Conservation (phyloP, 192 early-diverging fungal species). For the Podila horticola region DNA sequence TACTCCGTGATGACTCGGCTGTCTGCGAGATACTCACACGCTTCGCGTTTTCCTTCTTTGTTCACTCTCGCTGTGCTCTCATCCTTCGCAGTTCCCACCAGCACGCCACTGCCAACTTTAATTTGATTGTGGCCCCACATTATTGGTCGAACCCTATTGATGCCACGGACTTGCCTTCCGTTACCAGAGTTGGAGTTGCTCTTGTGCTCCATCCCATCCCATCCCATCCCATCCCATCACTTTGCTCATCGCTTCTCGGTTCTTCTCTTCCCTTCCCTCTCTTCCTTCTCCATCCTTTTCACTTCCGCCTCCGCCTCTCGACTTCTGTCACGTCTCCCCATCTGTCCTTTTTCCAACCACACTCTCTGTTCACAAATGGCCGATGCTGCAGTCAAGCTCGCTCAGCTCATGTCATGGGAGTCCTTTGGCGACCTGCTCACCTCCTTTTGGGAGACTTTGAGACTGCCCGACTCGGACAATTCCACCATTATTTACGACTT, state of each 20-base stretch:
- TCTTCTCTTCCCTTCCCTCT: neutral
- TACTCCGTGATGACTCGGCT: too few relatives aligned
- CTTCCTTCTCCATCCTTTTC: neutral
- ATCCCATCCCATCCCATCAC: neutral
- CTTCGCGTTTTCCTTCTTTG: too few relatives aligned
- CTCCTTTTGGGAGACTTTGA: conserved; percentile 9
- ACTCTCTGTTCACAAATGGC: neutral
- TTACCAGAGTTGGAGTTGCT: neutral
- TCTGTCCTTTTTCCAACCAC: neutral
- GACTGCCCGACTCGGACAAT: conserved; percentile 29
- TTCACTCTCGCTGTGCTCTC: too few relatives aligned
- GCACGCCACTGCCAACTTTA: too few relatives aligned
- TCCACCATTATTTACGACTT: conserved; percentile 19
- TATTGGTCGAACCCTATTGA: too few relatives aligned
- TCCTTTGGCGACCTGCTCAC: conserved; percentile 11
- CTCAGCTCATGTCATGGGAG: conserved; percentile 26
- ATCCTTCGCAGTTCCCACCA: too few relatives aligned
- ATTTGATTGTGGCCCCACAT: too few relatives aligned
- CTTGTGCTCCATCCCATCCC: neutral
- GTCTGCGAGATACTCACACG: too few relatives aligned
- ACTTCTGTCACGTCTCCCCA: neutral
- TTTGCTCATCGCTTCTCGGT: neutral
- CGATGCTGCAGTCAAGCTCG: conserved; percentile 1
- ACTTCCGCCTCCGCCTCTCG: neutral
- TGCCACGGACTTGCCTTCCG: too few relatives aligned